Evolutionary conservation across 2,329 filamentous ascomycete genomes (phyloP), one percentile per base, ranked within the genome.

Genomic region (Fusarium tupiense): DNA sequence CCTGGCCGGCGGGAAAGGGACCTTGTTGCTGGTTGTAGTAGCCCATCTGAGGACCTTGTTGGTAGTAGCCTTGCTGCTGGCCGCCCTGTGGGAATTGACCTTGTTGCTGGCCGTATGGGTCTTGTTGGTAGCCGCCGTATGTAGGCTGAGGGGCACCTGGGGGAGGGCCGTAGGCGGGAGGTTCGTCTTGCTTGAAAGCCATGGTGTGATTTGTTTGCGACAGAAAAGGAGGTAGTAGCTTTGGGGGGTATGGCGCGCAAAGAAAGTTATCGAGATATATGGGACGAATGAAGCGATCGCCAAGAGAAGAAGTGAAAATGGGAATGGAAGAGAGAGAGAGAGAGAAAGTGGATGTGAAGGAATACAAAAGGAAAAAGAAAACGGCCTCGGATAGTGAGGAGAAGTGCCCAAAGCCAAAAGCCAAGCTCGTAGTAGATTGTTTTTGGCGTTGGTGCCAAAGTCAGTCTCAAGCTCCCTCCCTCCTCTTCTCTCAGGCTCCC

Each of bases 121-220:
- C 77, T 73, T 79, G 74, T 33, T 73, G 80, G 72, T 86, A 84
- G 38, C 84, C 83, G 54, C 83, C 80, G 75, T 88, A 88, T 2
- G 86, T 82, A 20, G 83, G 81, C 72, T 86, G 85, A 40, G 86
- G 82, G 52, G 81, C 76, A 65, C 82, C 78, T 41, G 82, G 81
- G 31, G 80, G 79, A 60, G 78, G 80, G 70, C 81, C 81, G 80
- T 89, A 88, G 49, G 86, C 84, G 33, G 87, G 87, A 61, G 88
- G 88, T 40, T 85, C 81, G 61, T 88, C 85, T 80, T 82, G 77
- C 79, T 88, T 87, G 75, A 82, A 77, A 60, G 76, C 76, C 76
- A 79, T 79, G 38, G 61, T 61, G 67, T 67, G 58, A 31, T 66
- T 35, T 26, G 52, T 40, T 54, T 63, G 69, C 47, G 60, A 50